These are phyloP conservation scores for Cenchrus fungigraminus DNA, from an alignment of 176 grass and related monocot genomes.

Conservation along the genomic window DNA sequence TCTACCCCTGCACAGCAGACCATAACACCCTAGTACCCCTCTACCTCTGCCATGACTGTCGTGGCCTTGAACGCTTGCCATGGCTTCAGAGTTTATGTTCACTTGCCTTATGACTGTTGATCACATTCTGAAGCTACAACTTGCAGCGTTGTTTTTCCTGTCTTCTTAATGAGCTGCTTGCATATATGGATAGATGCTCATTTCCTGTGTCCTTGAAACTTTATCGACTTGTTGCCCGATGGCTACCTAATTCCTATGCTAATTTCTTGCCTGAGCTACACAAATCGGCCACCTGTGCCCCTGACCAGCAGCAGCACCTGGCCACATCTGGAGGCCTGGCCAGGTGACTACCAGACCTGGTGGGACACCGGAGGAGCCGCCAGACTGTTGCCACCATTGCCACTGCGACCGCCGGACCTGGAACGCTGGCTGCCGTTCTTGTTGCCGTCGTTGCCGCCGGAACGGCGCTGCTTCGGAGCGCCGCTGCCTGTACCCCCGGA, in stretches of 20 bases:
- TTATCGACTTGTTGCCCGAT: background rate
- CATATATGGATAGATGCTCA: background rate
- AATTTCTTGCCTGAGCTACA: background rate
- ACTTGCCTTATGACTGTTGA: background rate
- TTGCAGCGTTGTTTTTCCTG: background rate
- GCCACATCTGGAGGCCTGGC: no score
- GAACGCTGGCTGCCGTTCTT: no score
- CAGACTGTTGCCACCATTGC: no score
- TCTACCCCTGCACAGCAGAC: no score
- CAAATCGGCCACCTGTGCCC: background rate
- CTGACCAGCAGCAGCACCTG: no score
- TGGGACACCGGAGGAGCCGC: no score
- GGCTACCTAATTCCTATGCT: background rate
- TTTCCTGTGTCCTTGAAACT: no score
- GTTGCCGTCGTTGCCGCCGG: no score
- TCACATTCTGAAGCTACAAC: background rate
- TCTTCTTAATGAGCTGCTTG: constrained; percentile 1
- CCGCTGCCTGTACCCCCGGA: no score
- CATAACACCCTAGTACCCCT: background rate
- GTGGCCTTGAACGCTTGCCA: background rate
- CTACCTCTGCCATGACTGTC: background rate
- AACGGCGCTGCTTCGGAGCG: no score
- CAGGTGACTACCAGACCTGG: no score
- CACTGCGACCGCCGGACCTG: no score
- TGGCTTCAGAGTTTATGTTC: background rate